Conservation (phyloP, 495 filamentous ascomycete genomes). For the Penicillium odoratum region DNA sequence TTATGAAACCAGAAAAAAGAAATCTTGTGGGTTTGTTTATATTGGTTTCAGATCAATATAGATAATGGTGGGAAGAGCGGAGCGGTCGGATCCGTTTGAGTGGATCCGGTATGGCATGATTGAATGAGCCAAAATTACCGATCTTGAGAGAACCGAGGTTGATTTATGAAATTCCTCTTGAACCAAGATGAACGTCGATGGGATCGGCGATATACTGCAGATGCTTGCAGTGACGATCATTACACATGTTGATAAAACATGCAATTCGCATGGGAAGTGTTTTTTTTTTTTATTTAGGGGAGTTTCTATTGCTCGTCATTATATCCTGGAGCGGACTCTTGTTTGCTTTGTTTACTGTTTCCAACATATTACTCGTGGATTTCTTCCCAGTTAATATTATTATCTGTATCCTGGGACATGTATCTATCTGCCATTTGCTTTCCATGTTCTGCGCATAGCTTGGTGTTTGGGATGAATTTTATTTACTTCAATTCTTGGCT, state of each 20-base stretch:
- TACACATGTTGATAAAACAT: constrained; percentile 1
- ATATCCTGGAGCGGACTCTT: background rate
- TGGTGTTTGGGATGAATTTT: constrained; percentile 21
- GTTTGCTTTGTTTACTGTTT: background rate
- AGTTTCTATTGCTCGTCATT: background rate
- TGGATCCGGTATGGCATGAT: constrained; percentile 7
- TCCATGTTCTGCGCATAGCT: constrained; percentile 25
- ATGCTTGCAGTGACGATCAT: constrained; percentile 9
- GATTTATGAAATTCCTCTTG: background rate
- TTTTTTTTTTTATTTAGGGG: background rate
- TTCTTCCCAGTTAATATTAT: background rate
- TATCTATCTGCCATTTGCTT: constrained; percentile 1
- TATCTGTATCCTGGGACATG: background rate
- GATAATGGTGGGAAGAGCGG: background rate
- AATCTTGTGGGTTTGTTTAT: background rate
- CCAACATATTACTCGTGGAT: background rate
- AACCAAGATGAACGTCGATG: background rate
- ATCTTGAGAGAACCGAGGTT: constrained; percentile 1
- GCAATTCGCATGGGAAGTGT: constrained; percentile 4
- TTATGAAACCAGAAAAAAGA: background rate
- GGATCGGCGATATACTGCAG: constrained; percentile 7
- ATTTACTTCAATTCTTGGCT: background rate
- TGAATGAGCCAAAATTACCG: constrained; percentile 1
- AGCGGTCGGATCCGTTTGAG: background rate
- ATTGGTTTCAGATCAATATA: background rate